These are phyloP conservation scores for Pouteria campechiana DNA, from an alignment of 179 eudicot species.

Conservation along the genomic window DNA sequence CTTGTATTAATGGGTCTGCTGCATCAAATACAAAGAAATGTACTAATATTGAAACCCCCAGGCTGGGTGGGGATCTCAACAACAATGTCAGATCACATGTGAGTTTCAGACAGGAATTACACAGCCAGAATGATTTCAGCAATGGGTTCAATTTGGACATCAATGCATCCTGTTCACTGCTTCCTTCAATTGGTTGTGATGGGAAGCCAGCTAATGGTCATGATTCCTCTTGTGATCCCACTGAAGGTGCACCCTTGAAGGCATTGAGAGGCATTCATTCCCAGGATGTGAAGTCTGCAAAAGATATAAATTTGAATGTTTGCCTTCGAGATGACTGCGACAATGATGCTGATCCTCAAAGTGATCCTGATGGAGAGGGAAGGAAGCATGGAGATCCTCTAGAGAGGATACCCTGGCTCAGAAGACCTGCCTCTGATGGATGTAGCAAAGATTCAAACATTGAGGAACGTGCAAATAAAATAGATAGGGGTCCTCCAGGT, in stretches of 20 bases:
- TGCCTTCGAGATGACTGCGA: neutral
- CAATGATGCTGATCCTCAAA: neutral
- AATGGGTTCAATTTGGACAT: neutral
- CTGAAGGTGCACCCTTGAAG: neutral
- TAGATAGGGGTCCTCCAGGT: neutral
- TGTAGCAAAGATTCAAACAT: conserved; percentile 11
- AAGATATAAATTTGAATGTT: too few species aligned
- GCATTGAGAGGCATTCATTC: neutral
- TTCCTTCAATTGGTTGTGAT: conserved; percentile 2
- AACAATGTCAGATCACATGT: neutral
- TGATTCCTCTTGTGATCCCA: neutral
- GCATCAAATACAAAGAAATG: neutral
- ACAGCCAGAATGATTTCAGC: neutral
- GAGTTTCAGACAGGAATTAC: neutral
- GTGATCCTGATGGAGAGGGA: conserved; percentile 4
- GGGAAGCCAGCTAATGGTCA: neutral
- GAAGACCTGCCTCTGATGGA: neutral
- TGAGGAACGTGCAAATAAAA: conserved; percentile 1
- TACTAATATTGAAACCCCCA: neutral
- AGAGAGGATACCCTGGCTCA: conserved; percentile 15
- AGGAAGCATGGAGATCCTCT: conserved; percentile 4
- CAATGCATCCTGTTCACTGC: neutral
- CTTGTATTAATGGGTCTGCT: neutral
- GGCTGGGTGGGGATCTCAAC: too few species aligned
- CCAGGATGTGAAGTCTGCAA: too few species aligned